Base-by-base conservation (phyloP, 148 eudicot genomes). In the Simmondsia chinensis region DNA sequence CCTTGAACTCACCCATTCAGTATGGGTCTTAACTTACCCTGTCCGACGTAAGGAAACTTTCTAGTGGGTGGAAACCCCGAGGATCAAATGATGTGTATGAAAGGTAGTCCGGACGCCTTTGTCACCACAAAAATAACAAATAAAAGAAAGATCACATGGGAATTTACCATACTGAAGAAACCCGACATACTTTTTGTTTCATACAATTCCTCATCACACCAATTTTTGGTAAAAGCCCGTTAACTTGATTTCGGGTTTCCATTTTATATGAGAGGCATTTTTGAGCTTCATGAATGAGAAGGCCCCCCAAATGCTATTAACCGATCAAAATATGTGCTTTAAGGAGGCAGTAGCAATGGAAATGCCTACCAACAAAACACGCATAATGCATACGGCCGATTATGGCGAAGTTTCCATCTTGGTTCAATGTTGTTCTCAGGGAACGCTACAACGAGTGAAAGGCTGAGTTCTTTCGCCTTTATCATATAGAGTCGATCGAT, bases 371-470 rank as follows among this genome's bases (percentile, higher is more conserved):
- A n/a, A 76, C 85, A 41, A 89, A 79, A 68, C 95, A 89, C 65
- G 85, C 85, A 13, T 79, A 81, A 46, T 89, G 97, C 73, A 78
- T 89, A 37, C 79, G 97, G 97, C 62, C 81, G 54, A 76, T 82
- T 24, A 77, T 76, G 51, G 77, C 93, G 18, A 89, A 89, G 75
- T 89, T 84, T 46, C 93, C 95, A 2, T 85, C 95, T 25, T 89
- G 97, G 97, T 89, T 89, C 49, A 85, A 79, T 76, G 85, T 95
- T 60, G 74, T 85, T 50, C 41, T 89, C 20, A 88, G 97, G 43
- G 94, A 82, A 36, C 76, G 84, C 25, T 89, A 89, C 69, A 85
- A 79, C 56, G 95, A 81, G 52, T 89, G 95, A 95, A 84, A 85
- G 72, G 65, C 75, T 13, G 97, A 85, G 66, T 89, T 89, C 58